Evolutionary conservation across 176 grass and related monocot genomes (phyloP).

Genomic region (Tillandsia fasciculata): DNA sequence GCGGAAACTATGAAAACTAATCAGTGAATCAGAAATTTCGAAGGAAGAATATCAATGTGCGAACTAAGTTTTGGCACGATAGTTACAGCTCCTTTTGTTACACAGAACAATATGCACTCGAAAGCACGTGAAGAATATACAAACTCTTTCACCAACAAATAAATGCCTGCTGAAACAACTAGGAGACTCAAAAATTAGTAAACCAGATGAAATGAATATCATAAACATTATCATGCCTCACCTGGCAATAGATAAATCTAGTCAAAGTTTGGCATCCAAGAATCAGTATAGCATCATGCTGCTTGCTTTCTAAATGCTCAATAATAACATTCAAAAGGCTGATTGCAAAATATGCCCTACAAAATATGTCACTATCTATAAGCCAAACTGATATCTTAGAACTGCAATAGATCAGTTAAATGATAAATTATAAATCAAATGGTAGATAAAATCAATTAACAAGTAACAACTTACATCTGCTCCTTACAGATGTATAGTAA

Average conservation of each 20-base stretch:
- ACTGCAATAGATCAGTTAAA: too few species aligned
- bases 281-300: conserved; percentile 58
- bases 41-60: too few species aligned
- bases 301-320: conserved; percentile 90
- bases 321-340: conserved; percentile 78
- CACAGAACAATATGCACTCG: too few species aligned
- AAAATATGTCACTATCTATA: conserved; percentile 9
- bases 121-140: too few species aligned
- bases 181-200: background rate
- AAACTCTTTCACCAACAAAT: background rate
- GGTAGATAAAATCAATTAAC: conserved; percentile 10
- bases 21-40: too few species aligned
- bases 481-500: conserved; percentile 88
- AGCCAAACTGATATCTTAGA: background rate
- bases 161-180: background rate
- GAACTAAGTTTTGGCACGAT: too few species aligned
- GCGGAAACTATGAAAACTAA: too few species aligned
- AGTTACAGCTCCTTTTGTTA: too few species aligned
- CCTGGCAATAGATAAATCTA: conserved; percentile 87
- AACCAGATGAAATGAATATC: background rate
- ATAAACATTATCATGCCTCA: conserved; percentile 7
- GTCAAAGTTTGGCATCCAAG: conserved; percentile 91
- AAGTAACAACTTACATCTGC: conserved; percentile 68
- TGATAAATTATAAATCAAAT: too few species aligned
- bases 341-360: conserved; percentile 92